A percentile compares a stretch with the other conserved stretches of the same genome.
These are phyloP conservation scores for Phylloporus sp. DNA, from an alignment of 768 basidiomycete genomes.

Conservation along the genomic window DNA sequence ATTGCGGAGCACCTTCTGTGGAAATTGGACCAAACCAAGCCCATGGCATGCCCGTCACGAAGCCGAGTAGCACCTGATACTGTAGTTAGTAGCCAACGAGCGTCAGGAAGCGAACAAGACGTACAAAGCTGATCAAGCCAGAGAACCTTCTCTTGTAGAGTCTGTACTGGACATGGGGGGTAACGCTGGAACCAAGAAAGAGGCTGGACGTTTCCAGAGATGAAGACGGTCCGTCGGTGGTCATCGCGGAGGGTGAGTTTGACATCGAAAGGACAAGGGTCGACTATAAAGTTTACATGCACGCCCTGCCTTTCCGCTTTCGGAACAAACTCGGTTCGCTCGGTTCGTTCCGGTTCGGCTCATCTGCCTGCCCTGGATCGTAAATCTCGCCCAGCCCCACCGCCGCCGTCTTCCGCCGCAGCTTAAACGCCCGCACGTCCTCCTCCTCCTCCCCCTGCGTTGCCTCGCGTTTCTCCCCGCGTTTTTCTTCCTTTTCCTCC, in stretches of 20 bases:
- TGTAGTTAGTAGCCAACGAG: neutral
- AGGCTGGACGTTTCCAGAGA: neutral
- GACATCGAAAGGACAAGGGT: neutral
- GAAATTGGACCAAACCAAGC: constrained; percentile 87
- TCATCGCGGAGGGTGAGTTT: neutral
- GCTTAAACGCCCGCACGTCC: constrained; percentile 55
- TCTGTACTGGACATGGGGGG: constrained; percentile 38
- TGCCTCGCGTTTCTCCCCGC: constrained; percentile 33
- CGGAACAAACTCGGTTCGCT: constrained; percentile 18
- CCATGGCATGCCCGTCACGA: constrained; percentile 63
- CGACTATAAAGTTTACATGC: neutral
- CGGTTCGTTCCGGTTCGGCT: constrained; percentile 5
- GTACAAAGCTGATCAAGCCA: constrained; percentile 60
- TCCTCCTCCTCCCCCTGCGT: constrained; percentile 48
- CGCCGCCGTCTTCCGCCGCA: constrained; percentile 56
- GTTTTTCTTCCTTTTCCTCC: constrained; percentile 1
- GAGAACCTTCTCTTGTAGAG: constrained; percentile 68
- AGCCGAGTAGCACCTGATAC: constrained; percentile 60
- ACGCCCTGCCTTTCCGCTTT: constrained; percentile 10
- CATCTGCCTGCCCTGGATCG: constrained; percentile 52
- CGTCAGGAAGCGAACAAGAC: neutral
- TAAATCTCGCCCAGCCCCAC: constrained; percentile 75
- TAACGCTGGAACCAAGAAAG: too few relatives aligned
- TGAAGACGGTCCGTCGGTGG: neutral
- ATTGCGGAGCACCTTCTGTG: constrained; percentile 47